These are phyloP conservation scores for Trematosphaeria pertusa DNA, from an alignment of 2,329 filamentous ascomycete genomes.

Conservation along the genomic window DNA sequence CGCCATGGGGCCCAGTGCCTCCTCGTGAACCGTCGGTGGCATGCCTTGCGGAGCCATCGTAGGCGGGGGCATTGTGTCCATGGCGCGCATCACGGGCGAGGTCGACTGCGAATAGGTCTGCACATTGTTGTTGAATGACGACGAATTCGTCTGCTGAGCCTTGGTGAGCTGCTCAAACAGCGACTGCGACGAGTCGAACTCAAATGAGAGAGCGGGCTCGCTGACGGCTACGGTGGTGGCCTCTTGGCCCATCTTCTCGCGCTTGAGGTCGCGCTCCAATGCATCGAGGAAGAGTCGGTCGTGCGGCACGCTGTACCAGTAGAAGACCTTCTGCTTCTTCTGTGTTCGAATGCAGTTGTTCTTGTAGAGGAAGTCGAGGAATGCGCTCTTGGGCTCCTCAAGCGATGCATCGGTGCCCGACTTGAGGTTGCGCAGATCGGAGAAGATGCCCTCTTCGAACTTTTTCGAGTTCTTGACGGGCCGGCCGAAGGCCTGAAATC, in stretches of 20 bases:
- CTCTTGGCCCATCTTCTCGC: constrained; percentile 99
- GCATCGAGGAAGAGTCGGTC: constrained; percentile 97
- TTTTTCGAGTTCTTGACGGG: constrained; percentile 99
- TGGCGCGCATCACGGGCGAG: constrained; percentile 86
- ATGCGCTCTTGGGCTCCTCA: constrained; percentile 97
- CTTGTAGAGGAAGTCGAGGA: constrained; percentile 99
- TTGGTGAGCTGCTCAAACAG: constrained; percentile 99
- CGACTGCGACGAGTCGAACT: constrained; percentile 98
- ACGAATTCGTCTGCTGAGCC: constrained; percentile 97
- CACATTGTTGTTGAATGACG: constrained; percentile 81
- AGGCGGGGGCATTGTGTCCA: constrained; percentile 93
- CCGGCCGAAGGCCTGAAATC: constrained; percentile 97
- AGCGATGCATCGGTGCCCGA: constrained; percentile 97
- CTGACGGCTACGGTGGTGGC: constrained; percentile 95
- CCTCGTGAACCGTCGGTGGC: constrained; percentile 63
- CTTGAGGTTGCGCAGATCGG: constrained; percentile 96
- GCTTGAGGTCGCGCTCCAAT: constrained; percentile 94
- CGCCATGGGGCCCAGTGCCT: constrained; percentile 66
- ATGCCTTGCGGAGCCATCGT: constrained; percentile 74
- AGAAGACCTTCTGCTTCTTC: constrained; percentile 99
- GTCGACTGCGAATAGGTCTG: constrained; percentile 77
- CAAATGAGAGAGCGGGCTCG: constrained; percentile 96
- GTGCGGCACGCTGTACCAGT: constrained; percentile 99
- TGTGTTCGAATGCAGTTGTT: constrained; percentile 99
- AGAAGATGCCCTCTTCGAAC: constrained; percentile 99